Evolutionary conservation across 2,329 filamentous ascomycete genomes (phyloP).

Genomic region (Penicillium aurantiogriseum): DNA sequence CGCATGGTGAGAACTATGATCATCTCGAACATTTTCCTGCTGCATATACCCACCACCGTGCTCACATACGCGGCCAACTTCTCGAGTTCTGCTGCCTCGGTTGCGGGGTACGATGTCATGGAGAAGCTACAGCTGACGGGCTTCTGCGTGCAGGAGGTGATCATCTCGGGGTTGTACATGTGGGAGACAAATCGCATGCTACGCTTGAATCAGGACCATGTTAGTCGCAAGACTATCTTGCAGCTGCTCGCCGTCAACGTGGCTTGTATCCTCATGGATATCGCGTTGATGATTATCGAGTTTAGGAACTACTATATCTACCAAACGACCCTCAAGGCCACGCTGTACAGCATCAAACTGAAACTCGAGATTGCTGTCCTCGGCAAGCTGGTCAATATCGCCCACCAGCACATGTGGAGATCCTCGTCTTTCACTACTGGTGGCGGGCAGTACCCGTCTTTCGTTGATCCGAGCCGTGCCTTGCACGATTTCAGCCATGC

Average conservation of each 20-base stretch:
- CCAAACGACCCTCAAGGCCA: conserved; percentile 42
- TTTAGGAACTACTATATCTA: conserved; percentile 42
- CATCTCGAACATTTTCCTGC: conserved; percentile 51
- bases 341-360: conserved; percentile 37
- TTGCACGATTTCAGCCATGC: conserved; percentile 16
- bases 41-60: conserved; percentile 54
- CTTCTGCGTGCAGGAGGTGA: conserved; percentile 46
- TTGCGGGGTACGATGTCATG: conserved; percentile 27
- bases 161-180: conserved; percentile 50
- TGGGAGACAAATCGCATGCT: conserved; percentile 49
- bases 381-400: conserved; percentile 42
- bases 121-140: conserved; percentile 42
- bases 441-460: conserved; percentile 21
- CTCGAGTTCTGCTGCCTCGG: conserved; percentile 13
- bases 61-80: conserved; percentile 48
- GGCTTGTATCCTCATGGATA: conserved; percentile 49
- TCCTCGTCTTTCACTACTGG: conserved; percentile 10
- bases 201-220: conserved; percentile 24
- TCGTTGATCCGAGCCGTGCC: conserved; percentile 22
- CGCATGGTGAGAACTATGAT: conserved; percentile 57
- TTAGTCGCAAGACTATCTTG: conserved; percentile 42
- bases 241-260: conserved; percentile 56
- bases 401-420: conserved; percentile 28
- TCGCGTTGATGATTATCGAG: conserved; percentile 41
- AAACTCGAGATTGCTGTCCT: conserved; percentile 57